phyloP scores from a whole-genome alignment of 805 yeast species.

The Ogataea salicorniae region DNA sequence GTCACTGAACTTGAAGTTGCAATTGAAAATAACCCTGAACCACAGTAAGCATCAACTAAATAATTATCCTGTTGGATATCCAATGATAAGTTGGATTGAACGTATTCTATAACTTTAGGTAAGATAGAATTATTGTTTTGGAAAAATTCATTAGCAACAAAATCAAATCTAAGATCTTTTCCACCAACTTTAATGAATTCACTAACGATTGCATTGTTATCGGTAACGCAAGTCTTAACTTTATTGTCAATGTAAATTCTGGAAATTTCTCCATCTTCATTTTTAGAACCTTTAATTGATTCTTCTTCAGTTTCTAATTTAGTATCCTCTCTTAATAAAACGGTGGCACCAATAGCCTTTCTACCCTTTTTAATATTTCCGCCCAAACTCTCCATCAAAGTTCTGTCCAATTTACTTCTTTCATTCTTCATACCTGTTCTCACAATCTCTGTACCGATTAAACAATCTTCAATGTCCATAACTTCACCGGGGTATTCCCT shows the following conservation, averaged over 20 bases:
- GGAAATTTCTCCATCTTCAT: constrained; percentile 34
- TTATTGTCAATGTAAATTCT: constrained; percentile 30
- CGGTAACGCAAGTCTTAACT: constrained; percentile 70
- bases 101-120: constrained; percentile 78
- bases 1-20: constrained; percentile 80
- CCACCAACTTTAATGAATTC: constrained; percentile 45
- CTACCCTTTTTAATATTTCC: constrained; percentile 21
- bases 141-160: constrained; percentile 93
- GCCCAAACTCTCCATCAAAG: constrained; percentile 19
- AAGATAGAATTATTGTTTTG: constrained; percentile 92
- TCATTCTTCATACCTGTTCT: constrained; percentile 71
- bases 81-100: constrained; percentile 59
- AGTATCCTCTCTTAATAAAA: constrained; percentile 77
- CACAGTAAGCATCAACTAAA: constrained; percentile 20
- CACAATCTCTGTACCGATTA: constrained; percentile 78
- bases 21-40: constrained; percentile 75
- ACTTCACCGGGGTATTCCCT: constrained; percentile 53
- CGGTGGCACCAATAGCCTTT: constrained; percentile 68
- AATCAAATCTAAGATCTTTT: constrained; percentile 73
- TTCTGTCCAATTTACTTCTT: constrained; percentile 48
- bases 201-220: constrained; percentile 70
- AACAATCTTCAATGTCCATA: constrained; percentile 90
- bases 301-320: constrained; percentile 30
- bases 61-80: constrained; percentile 35
- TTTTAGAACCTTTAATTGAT: constrained; percentile 42